A percentile compares a stretch with the other conserved stretches of the same genome.
Evolutionary conservation across 164 flowering plant species (phyloP).

Genomic region (Hamamelis virginiana): DNA sequence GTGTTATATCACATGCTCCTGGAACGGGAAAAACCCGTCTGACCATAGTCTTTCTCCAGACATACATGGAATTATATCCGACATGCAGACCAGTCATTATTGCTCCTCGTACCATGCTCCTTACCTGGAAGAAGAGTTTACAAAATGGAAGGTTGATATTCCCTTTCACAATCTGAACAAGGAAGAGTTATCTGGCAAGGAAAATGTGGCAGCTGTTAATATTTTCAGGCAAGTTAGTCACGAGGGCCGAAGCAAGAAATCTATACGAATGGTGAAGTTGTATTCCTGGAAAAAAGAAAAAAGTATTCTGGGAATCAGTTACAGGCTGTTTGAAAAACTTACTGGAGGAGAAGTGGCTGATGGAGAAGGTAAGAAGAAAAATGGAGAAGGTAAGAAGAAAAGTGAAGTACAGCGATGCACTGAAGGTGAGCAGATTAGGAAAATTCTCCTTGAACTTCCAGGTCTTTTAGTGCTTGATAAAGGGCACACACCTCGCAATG

Average conservation of each 20-base stretch:
- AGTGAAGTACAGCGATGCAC: not conserved
- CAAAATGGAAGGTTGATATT: constrained; percentile 58
- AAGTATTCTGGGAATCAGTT: constrained; percentile 71
- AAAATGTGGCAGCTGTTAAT: constrained; percentile 21
- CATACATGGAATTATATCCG: constrained; percentile 51
- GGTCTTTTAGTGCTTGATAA: constrained; percentile 79
- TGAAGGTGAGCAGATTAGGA: constrained; percentile 26
- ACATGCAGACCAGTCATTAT: constrained; percentile 58
- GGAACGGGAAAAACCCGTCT: constrained; percentile 89
- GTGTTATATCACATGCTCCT: constrained; percentile 93
- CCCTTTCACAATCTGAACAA: constrained; percentile 65
- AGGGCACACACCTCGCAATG: constrained; percentile 83
- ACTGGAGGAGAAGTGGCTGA: constrained; percentile 23
- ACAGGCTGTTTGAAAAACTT: constrained; percentile 52
- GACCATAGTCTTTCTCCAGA: constrained; percentile 56
- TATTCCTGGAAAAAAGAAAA: constrained; percentile 53
- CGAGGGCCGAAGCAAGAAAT: not conserved
- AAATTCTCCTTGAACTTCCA: constrained; percentile 56
- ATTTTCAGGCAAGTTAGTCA: constrained; percentile 4
- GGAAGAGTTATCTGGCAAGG: constrained; percentile 46
- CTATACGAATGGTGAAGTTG: constrained; percentile 51
- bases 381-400: too few species aligned
- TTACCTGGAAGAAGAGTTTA: constrained; percentile 78
- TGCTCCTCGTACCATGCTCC: constrained; percentile 74
- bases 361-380: constrained; percentile 12